These are phyloP conservation scores for Bassia scoparia DNA, from an alignment of 148 eudicot genomes.

Conservation along the genomic window DNA sequence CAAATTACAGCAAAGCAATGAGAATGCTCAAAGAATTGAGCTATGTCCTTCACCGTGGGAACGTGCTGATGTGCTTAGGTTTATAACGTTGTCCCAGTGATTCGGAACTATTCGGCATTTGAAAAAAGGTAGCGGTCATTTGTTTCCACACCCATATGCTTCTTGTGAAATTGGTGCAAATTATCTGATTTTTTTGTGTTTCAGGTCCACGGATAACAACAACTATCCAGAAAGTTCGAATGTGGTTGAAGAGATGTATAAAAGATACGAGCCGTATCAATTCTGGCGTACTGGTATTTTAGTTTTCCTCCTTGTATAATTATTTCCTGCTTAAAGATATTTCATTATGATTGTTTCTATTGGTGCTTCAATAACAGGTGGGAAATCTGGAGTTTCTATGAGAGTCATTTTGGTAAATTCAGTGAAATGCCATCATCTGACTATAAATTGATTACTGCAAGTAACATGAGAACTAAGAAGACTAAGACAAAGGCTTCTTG, in stretches of 20 bases:
- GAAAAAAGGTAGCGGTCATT: slow-evolving; percentile 41
- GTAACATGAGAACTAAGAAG: slow-evolving; percentile 49
- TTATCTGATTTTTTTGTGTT: neutral
- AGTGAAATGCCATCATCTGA: slow-evolving; percentile 46
- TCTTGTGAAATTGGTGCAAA: neutral
- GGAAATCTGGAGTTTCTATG: slow-evolving; percentile 77
- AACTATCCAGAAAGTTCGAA: slow-evolving; percentile 40
- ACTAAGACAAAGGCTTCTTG: neutral
- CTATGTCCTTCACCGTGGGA: slow-evolving; percentile 70
- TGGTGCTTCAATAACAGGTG: slow-evolving; percentile 39
- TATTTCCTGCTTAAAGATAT: neutral
- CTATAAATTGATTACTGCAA: slow-evolving; percentile 68
- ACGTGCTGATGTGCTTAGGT: slow-evolving; percentile 89
- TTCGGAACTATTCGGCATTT: slow-evolving; percentile 85
- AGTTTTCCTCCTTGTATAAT: neutral
- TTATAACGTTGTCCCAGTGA: slow-evolving; percentile 73
- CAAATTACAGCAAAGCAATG: slow-evolving; percentile 43
- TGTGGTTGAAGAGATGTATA: slow-evolving; percentile 55
- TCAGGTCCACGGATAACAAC: slow-evolving; percentile 64
- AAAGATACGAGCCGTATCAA: slow-evolving; percentile 68
- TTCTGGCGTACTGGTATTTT: slow-evolving; percentile 72
- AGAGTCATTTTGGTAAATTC: slow-evolving; percentile 49
- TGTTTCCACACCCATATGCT: neutral
- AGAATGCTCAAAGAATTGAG: slow-evolving; percentile 61
- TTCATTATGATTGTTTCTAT: neutral